Evolutionary conservation across 768 basidiomycete species (phyloP), one percentile per base, ranked within the genome.

Genomic region (Lepiota brunneoincarnata): DNA sequence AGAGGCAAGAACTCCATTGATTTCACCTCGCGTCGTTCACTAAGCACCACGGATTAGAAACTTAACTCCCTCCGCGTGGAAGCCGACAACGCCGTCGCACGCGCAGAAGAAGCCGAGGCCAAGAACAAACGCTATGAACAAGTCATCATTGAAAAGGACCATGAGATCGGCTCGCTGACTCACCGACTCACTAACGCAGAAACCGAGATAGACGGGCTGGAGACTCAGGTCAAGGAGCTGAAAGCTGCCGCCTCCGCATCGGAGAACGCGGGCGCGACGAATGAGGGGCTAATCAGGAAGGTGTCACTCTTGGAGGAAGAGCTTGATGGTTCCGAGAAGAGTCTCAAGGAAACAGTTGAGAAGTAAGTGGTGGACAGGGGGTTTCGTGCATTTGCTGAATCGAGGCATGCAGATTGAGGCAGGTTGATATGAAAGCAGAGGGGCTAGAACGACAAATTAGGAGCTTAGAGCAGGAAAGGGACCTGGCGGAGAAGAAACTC

Each of bases 371-470:
- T 18, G 36, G 46, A 18, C 18, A 26, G 17, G 49, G 51, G 53
- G 51, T 54, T 54, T 56, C 52, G 55, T 63, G 40, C 49, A 40
- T 50, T 59, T 63, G 57, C 49, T 54, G 34, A 14, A 60, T 10
- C 4, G 31, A 9, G 31, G 7, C 20, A 35, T 46, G 24, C 46
- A 98, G 96, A 71, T 79, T 99, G 63, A 80, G 96, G 58, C 92
- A 96, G 66, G 93, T 96, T 54, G 97, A 99, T 67, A 89, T 98
- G 72, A 99, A 98, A 76, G 96, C 96, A 9, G 97, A 99, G 71
- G 93, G 98, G 75, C 97, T 92, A 67, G 96, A 98, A 73, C 84
- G 94, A 45, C 91, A 95, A 67, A 86, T 97, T 17, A 77, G 84
- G 60, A 82, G 90, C 40, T 76, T 83, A 44, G 95, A 98, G 68